phyloP scores from a whole-genome alignment of 495 filamentous ascomycete species.

The Friedmanniomyces endolithicus region DNA sequence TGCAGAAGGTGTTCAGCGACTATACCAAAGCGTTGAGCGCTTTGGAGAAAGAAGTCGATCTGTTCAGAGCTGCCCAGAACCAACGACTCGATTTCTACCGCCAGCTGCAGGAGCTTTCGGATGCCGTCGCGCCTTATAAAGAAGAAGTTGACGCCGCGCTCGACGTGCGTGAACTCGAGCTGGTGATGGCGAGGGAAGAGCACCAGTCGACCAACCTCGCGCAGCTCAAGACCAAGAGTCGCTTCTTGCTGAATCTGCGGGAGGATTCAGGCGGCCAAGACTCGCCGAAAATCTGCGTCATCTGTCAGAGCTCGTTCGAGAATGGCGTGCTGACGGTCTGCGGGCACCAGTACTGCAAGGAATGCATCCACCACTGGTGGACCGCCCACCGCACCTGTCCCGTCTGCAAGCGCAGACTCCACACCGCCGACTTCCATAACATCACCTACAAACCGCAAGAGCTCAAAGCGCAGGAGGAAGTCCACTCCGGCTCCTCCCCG shows the following conservation, averaged over 20 bases:
- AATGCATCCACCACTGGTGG: conserved; percentile 69
- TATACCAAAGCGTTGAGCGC: conserved; percentile 50
- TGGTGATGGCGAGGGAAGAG: conserved; percentile 35
- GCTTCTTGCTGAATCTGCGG: conserved; percentile 55
- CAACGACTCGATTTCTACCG: conserved; percentile 74
- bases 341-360: conserved; percentile 81
- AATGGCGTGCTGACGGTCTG: conserved; percentile 76
- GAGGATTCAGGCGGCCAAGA: conserved; percentile 47
- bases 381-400: conserved; percentile 27
- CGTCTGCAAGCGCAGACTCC: conserved; percentile 59
- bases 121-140: conserved; percentile 65
- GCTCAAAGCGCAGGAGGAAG: conserved; percentile 57
- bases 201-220: conserved; percentile 42
- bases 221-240: conserved; percentile 50
- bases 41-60: conserved; percentile 59
- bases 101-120: conserved; percentile 78
- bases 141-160: conserved; percentile 39
- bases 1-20: conserved; percentile 47
- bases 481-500: conserved; percentile 19
- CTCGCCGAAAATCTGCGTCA: conserved; percentile 54
- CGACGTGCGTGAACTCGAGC: conserved; percentile 28
- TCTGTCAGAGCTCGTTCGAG: conserved; percentile 63
- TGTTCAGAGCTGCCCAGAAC: conserved; percentile 69
- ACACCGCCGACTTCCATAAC: conserved; percentile 54
- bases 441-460: conserved; percentile 71